Evolutionary conservation across 345 rosid genomes (phyloP).

Genomic region (Eucalyptus leucophloia): DNA sequence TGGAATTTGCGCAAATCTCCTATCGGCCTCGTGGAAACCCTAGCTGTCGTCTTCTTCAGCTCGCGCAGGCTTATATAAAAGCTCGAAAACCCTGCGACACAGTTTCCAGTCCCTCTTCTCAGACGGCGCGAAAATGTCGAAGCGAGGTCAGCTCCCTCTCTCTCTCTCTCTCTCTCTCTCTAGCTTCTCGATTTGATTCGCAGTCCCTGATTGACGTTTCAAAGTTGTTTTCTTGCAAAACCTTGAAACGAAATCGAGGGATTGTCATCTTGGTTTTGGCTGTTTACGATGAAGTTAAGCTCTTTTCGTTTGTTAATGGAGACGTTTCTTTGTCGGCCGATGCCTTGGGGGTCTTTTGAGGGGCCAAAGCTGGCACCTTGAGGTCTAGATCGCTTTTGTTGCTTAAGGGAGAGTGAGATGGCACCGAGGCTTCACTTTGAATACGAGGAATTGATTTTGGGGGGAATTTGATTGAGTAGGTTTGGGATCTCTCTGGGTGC

Average conservation of each 20-base stretch:
- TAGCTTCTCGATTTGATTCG: background rate
- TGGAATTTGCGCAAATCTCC: background rate
- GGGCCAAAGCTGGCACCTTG: background rate
- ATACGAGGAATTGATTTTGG: background rate
- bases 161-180: background rate
- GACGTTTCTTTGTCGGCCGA: background rate
- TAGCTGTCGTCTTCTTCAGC: background rate
- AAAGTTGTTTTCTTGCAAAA: background rate
- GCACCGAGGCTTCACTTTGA: background rate
- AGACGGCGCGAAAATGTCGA: conserved; percentile 1
- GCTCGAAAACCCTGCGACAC: background rate
- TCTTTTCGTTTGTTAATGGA: fast-evolving
- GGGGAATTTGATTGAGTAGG: background rate
- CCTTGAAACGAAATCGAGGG: background rate
- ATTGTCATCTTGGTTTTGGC: background rate
- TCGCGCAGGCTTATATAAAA: background rate
- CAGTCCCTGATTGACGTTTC: background rate
- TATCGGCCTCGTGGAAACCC: background rate
- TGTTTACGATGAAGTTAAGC: background rate
- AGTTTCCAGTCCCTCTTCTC: background rate
- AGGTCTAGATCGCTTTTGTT: background rate
- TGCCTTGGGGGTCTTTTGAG: fast-evolving
- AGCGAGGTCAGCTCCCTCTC: conserved; percentile 1
- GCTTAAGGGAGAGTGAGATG: background rate
- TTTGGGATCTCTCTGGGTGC: background rate